These are phyloP conservation scores for Butyriboletus loyo DNA, from an alignment of 768 basidiomycete species.

Conservation along the genomic window DNA sequence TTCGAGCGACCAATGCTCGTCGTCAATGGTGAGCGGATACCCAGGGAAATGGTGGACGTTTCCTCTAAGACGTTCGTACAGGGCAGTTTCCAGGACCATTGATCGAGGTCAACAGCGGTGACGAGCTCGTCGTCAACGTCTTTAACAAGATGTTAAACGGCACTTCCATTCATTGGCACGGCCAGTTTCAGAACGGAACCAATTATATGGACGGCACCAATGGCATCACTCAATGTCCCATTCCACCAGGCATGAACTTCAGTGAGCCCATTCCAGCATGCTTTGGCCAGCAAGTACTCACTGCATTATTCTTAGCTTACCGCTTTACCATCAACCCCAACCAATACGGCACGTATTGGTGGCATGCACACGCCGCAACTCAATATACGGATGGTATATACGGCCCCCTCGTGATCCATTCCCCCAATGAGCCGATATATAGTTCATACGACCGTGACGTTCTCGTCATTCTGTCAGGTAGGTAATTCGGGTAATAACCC, in stretches of 20 bases:
- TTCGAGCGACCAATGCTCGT: constrained; percentile 42
- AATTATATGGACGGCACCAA: constrained; percentile 48
- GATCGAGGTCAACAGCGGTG: constrained; percentile 35
- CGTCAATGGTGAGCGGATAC: constrained; percentile 38
- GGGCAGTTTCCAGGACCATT: constrained; percentile 36
- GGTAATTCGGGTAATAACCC: constrained; percentile 10
- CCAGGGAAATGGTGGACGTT: neutral
- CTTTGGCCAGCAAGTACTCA: neutral
- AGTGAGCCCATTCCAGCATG: constrained; percentile 20
- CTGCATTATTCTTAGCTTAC: constrained; percentile 20
- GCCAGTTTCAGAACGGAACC: constrained; percentile 42
- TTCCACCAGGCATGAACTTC: constrained; percentile 46
- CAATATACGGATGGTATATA: constrained; percentile 50
- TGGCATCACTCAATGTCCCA: constrained; percentile 50
- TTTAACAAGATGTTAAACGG: constrained; percentile 33
- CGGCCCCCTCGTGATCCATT: constrained; percentile 47
- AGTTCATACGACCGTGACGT: constrained; percentile 39
- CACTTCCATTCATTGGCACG: constrained; percentile 35
- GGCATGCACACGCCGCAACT: constrained; percentile 40
- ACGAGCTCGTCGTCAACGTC: constrained; percentile 34
- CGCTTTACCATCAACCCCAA: constrained; percentile 40
- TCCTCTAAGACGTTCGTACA: constrained; percentile 9
- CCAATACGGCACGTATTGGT: constrained; percentile 49
- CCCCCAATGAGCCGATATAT: constrained; percentile 31
- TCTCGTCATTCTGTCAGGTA: constrained; percentile 36